These are phyloP conservation scores for Eucalyptus lansdowneana DNA, from an alignment of 345 rosid genomes.

Conservation along the genomic window DNA sequence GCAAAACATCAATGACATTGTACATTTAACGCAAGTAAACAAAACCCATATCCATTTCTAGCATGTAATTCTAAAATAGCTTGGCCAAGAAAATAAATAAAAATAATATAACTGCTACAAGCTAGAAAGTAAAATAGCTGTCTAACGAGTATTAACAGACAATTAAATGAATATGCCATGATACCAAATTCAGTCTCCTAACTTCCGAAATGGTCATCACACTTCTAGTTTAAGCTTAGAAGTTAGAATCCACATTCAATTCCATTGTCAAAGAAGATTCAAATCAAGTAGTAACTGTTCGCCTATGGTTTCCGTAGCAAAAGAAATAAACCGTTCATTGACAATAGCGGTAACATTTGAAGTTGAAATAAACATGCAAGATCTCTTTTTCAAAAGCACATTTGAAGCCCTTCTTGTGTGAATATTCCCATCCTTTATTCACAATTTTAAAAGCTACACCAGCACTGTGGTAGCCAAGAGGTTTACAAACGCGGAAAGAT, in stretches of 20 bases:
- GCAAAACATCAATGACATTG: not conserved
- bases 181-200: not conserved
- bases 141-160: not conserved
- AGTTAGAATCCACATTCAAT: too few species aligned
- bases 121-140: not conserved
- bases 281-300: too few species aligned
- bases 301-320: too few species aligned
- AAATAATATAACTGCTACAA: not conserved
- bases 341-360: conserved; percentile 78
- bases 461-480: too few species aligned
- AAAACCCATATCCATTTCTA: not conserved
- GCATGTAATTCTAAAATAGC: not conserved
- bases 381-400: conserved; percentile 87
- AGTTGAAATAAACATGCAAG: conserved; percentile 77
- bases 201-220: not conserved
- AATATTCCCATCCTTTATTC: conserved; percentile 94
- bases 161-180: not conserved
- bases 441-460: conserved; percentile 55
- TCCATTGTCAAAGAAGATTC: too few species aligned
- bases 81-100: not conserved
- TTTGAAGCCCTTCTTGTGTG: conserved; percentile 91
- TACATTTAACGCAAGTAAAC: not conserved
- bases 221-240: too few species aligned
- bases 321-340: conserved; percentile 15
- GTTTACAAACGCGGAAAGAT: too few species aligned